phyloP scores from a whole-genome alignment of 1,284 basidiomycete species.

The Cutaneotrichosporon cyanovorans region DNA sequence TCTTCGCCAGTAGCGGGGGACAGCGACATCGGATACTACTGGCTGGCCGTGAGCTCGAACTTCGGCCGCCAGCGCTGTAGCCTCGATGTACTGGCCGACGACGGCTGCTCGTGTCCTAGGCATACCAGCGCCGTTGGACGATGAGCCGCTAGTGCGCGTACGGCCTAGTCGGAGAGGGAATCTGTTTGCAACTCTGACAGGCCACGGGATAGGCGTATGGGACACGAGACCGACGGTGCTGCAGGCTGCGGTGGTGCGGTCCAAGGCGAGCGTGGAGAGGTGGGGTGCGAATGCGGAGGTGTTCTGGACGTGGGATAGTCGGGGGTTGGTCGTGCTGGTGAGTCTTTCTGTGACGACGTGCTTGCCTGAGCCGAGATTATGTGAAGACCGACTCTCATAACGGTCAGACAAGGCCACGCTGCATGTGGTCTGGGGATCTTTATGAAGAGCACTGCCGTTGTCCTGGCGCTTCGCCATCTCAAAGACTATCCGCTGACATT shows the following conservation, averaged over 20 bases:
- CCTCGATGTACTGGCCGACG: conserved; percentile 45
- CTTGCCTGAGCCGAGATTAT: neutral
- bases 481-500: conserved; percentile 1
- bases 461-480: too few relatives aligned
- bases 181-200: conserved; percentile 67
- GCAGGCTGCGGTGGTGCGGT: conserved; percentile 65
- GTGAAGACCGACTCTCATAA: too few relatives aligned
- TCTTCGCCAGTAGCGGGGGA: too few relatives aligned
- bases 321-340: conserved; percentile 69
- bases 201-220: conserved; percentile 65
- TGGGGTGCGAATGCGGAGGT: conserved; percentile 68
- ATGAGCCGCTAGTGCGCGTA: conserved; percentile 56
- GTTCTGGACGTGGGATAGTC: conserved; percentile 72
- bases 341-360: too few relatives aligned
- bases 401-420: too few relatives aligned
- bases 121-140: conserved; percentile 22
- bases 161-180: conserved; percentile 63
- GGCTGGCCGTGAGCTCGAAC: too few relatives aligned
- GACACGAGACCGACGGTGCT: conserved; percentile 71
- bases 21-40: too few relatives aligned
- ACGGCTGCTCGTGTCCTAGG: conserved; percentile 28
- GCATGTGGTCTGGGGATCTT: too few relatives aligned
- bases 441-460: too few relatives aligned
- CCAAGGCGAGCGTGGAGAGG: conserved; percentile 63
- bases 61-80: too few relatives aligned